These are phyloP conservation scores for Aurifilum marmelostoma DNA, from an alignment of 2,329 filamentous ascomycete species.

Conservation along the genomic window DNA sequence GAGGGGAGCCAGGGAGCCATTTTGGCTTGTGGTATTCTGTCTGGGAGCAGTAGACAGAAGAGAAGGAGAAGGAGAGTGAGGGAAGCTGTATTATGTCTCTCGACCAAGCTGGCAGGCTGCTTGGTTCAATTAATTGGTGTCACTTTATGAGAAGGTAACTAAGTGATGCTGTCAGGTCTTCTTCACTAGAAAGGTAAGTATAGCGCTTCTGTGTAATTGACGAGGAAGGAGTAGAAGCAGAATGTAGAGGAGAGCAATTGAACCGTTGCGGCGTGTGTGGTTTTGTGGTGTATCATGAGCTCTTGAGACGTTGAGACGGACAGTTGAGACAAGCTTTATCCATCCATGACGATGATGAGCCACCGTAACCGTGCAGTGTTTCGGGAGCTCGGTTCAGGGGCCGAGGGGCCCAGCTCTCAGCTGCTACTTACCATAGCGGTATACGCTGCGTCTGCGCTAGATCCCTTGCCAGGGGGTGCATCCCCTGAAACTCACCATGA, in stretches of 20 bases:
- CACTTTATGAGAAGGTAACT: no score
- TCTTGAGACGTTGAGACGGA: not conserved
- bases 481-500: not conserved
- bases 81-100: not conserved
- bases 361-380: constrained; percentile 1
- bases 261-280: not conserved
- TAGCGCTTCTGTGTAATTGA: not conserved
- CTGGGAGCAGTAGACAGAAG: no score
- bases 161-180: no score
- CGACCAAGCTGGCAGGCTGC: not conserved
- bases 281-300: not conserved
- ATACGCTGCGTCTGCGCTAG: not conserved
- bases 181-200: no score
- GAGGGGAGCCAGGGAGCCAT: constrained; percentile 58
- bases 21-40: constrained; percentile 11
- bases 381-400: constrained; percentile 2
- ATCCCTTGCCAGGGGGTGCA: not conserved
- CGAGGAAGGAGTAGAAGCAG: not conserved
- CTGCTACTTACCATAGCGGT: not conserved
- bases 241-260: not conserved
- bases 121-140: no score
- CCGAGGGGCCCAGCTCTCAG: not conserved
- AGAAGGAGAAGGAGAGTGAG: not conserved
- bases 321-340: constrained; percentile 2
- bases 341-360: not conserved